Evolutionary conservation across 768 basidiomycete genomes (phyloP).

Genomic region (Tylopilus felleus): DNA sequence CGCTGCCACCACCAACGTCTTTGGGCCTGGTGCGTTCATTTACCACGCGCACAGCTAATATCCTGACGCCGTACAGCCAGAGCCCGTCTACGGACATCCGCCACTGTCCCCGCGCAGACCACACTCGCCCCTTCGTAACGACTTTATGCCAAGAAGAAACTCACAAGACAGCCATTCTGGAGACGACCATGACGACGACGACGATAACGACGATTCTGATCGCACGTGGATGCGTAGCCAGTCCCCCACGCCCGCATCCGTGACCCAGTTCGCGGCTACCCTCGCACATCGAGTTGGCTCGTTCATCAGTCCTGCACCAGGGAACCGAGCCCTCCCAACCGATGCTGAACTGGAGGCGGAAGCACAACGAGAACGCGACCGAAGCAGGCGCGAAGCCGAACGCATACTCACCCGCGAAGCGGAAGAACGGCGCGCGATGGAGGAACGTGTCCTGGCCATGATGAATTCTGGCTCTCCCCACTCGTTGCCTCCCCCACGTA

Average conservation of each 20-base stretch:
- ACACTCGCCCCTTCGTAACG: conserved; percentile 71
- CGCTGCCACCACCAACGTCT: conserved; percentile 38
- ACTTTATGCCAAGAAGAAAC: conserved; percentile 45
- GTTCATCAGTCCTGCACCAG: conserved; percentile 53
- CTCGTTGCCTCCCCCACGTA: conserved; percentile 57
- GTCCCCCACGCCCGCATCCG: conserved; percentile 64
- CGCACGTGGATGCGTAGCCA: conserved; percentile 35
- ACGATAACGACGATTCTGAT: conserved; percentile 29
- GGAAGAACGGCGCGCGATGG: conserved; percentile 60
- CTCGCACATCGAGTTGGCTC: conserved; percentile 73
- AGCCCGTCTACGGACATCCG: conserved; percentile 41
- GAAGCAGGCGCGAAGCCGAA: conserved; percentile 74
- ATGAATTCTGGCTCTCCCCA: conserved; percentile 41
- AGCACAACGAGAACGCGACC: conserved; percentile 72
- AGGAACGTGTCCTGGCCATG: conserved; percentile 77
- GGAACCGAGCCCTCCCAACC: conserved; percentile 48
- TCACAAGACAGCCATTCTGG: conserved; percentile 49
- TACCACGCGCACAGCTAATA: not conserved
- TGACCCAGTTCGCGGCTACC: conserved; percentile 69
- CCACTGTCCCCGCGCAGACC: conserved; percentile 42
- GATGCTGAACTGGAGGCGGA: conserved; percentile 83
- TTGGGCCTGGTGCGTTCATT: conserved; percentile 37
- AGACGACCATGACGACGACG: conserved; percentile 37
- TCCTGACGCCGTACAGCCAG: conserved; percentile 33
- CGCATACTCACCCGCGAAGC: conserved; percentile 70